phyloP scores from a whole-genome alignment of 2,329 filamentous ascomycete species.

The Diplodia seriata region DNA sequence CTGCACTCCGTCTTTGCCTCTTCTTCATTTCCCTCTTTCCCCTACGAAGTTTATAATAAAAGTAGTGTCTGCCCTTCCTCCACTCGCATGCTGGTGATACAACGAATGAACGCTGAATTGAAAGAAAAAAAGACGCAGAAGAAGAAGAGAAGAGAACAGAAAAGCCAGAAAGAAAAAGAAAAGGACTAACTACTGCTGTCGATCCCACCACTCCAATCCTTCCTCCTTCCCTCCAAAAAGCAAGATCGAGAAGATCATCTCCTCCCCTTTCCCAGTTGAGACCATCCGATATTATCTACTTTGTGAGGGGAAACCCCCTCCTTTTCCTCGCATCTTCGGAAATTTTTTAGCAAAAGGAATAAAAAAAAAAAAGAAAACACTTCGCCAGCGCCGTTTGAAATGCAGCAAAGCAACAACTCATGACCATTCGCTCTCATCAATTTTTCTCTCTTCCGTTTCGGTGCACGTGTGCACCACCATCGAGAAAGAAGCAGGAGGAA shows the following conservation, averaged over 20 bases:
- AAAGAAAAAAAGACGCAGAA: not conserved
- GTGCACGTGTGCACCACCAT: not conserved
- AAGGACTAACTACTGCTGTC: slow-evolving; percentile 1
- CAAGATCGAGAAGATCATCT: slow-evolving; percentile 4
- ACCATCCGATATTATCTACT: slow-evolving; percentile 22
- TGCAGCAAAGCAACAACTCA: slow-evolving; percentile 23
- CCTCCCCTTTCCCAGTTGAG: not conserved
- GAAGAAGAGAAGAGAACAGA: not conserved
- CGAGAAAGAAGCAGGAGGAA: slow-evolving; percentile 2
- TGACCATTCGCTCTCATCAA: slow-evolving; percentile 10
- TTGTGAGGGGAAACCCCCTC: not conserved
- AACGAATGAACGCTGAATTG: slow-evolving; percentile 11
- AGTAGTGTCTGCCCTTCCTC: not conserved
- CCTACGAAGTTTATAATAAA: not conserved
- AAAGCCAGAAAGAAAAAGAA: not conserved
- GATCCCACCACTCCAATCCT: not conserved
- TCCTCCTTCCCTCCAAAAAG: not conserved
- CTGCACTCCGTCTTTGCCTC: slow-evolving; percentile 13
- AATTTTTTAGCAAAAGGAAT: not conserved
- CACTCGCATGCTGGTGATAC: slow-evolving; percentile 1
- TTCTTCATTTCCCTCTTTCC: not conserved
- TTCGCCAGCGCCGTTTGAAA: slow-evolving; percentile 22
- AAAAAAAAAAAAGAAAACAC: slow-evolving; percentile 9
- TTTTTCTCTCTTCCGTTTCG: not conserved
- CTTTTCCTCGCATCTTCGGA: not conserved